Evolutionary conservation across 1,139 yeast genomes (phyloP), one percentile per base, ranked within the genome.

Genomic region (Candida sanyaensis): DNA sequence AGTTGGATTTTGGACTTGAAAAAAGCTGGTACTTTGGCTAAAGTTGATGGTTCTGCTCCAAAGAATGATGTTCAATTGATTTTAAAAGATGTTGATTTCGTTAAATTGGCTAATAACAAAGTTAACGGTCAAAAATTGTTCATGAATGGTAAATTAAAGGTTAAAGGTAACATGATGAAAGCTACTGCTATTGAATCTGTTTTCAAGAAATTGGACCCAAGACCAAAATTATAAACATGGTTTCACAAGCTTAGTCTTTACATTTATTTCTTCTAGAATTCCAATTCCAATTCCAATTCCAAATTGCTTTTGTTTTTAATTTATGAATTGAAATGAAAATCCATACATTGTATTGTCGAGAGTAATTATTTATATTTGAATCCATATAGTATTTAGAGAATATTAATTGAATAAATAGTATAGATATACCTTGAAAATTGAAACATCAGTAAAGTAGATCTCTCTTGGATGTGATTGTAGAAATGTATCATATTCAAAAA

Each of bases 81-180:
- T 55, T 73, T 88, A 58, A 73, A 73, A 56, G 96, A 88, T 62
- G 71, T 73, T 51, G 85, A 83, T 59, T 82, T 88, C 59, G 85
- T 78, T 57, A 83, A 80, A 64, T 78, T 88, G 60, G 88, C 88
- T 48, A 71, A 75, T 53, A 95, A 95, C 58, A 86, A 87, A 74
- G 84, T 90, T 55, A 86, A 85, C 65, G 91, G 96, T 50, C 96
- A 88, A 69, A 86, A 84, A 73, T 78, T 89, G 62, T 88, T 88
- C 71, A 82, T 88, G 88, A 75, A 81, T 62, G 96, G 96, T 48
- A 86, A 86, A 69, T 79, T 88, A 68, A 88, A 88, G 78, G 85
- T 88, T 57, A 86, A 84, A 77, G 96, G 96, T 61, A 88, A 88
- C 73, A 86, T 88, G 74, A 86, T 87, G 92, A 88, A 89, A 78